Evolutionary conservation across 306 rosid genomes (phyloP), one percentile per base, ranked within the genome.

Genomic region (Cyclanthera cordifolia): DNA sequence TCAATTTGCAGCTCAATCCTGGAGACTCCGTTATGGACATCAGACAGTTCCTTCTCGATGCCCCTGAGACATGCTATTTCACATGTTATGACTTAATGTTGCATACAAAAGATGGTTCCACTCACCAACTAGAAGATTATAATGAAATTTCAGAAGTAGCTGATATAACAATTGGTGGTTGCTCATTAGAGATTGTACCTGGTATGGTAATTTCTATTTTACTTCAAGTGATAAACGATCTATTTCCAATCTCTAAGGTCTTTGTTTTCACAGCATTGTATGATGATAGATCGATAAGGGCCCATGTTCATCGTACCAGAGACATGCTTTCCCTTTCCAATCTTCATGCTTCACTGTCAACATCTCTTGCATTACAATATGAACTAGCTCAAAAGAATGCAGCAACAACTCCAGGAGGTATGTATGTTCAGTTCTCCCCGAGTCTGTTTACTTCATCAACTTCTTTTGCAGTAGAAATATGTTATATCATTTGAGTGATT

Each of bases 21-120:
- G 97, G 96, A 76, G 97, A 94, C 70, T 90, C 99, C 76, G 97
- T 94, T 32, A 86, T 90, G 95, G 99, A 94, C 80, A 85, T 94
- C 48, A 82, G 97, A 67, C 99, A 94, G 56, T 88, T 94, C 77
- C 92, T 94, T 76, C 97, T 94, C 74, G 99, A 94, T 88, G 97
- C 99, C 63, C 94, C 97, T 0, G 99, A 94, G 84, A 85, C 97
- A 11, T 94, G 99, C 80, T 94, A 86, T 82, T 83, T 86, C 79
- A 94, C 99, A 39, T 94, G 99, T 82, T 94, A 90, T 82, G 99
- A 90, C 84, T 85, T 94, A 66, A 59, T 88, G 70, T 80, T 94
- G 76, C 96, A 85, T 80, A 79, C 95, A 51, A 90, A 90, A 70
- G 97, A 94, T 82, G 96, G 90, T 48, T 82, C 90, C 57, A 74